A percentile compares a stretch with the other conserved stretches of the same genome.
These are phyloP conservation scores for Fraxinus angustifolia DNA, from an alignment of 305 asterid genomes.

Conservation along the genomic window DNA sequence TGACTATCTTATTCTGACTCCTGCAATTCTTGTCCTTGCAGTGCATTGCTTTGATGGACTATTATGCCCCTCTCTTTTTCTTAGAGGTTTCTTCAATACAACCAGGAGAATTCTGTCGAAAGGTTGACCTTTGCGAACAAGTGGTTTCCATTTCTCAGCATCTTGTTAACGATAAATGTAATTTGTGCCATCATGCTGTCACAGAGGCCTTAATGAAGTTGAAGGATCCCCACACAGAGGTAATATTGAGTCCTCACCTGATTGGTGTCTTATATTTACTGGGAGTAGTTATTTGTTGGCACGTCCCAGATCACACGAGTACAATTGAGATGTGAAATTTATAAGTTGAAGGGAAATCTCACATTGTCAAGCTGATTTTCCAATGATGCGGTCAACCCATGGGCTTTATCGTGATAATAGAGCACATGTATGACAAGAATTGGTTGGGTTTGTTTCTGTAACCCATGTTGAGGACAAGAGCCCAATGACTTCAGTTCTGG, in stretches of 20 bases:
- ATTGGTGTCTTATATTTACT: background rate
- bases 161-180: slow-evolving; percentile 57
- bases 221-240: slow-evolving; percentile 91
- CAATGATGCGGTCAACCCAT: background rate
- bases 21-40: slow-evolving; percentile 30
- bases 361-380: background rate
- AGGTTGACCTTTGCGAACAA: slow-evolving; percentile 56
- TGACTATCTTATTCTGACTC: background rate
- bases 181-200: slow-evolving; percentile 60
- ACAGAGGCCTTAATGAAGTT: slow-evolving; percentile 61
- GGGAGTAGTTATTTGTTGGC: background rate
- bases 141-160: slow-evolving; percentile 31
- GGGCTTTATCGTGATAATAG: background rate
- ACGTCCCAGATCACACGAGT: background rate
- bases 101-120: slow-evolving; percentile 56
- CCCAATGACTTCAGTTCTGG: background rate
- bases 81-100: slow-evolving; percentile 51
- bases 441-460: background rate
- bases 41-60: slow-evolving; percentile 81
- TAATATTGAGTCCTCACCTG: slow-evolving; percentile 12
- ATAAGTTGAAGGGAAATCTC: background rate
- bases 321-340: background rate
- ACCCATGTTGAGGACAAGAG: background rate
- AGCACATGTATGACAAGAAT: background rate
- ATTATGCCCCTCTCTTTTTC: slow-evolving; percentile 81